phyloP scores from a whole-genome alignment of 2,329 filamentous ascomycete genomes.

The Diplodia intermedia region DNA sequence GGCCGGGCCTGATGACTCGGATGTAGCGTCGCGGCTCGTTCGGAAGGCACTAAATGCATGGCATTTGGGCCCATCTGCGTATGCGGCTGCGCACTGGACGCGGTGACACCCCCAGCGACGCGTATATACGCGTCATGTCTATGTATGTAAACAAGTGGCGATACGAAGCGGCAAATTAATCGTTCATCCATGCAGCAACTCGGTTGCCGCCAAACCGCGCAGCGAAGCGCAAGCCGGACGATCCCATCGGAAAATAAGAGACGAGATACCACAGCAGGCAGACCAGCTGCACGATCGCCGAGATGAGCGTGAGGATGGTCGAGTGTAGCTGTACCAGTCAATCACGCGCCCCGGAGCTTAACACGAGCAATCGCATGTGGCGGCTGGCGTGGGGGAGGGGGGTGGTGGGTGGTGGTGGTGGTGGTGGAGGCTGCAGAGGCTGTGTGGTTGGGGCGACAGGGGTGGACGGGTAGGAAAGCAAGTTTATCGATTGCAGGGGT shows the following conservation, averaged over 20 bases:
- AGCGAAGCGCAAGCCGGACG: conserved; percentile 83
- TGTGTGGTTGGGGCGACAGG: conserved; percentile 31
- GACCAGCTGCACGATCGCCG: conserved; percentile 81
- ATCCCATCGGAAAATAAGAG: conserved; percentile 98
- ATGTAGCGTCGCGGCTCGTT: conserved; percentile 22
- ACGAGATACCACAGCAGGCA: conserved; percentile 91
- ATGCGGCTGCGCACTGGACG: conserved; percentile 17
- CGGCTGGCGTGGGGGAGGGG: conserved; percentile 40
- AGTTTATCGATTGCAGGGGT: conserved; percentile 33
- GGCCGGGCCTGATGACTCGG: conserved; percentile 25
- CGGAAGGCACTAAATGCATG: conserved; percentile 31
- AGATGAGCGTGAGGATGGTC: conserved; percentile 83
- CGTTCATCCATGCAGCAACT: conserved; percentile 86
- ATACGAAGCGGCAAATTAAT: conserved; percentile 52
- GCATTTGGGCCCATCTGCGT: conserved; percentile 12
- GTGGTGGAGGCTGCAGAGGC: conserved; percentile 34
- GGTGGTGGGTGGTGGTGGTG: conserved; percentile 35
- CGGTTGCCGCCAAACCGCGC: conserved; percentile 84
- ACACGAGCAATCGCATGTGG: conserved; percentile 43
- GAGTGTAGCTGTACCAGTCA: conserved; percentile 71
- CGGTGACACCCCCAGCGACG: conserved; percentile 24
- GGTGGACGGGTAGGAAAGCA: conserved; percentile 30
- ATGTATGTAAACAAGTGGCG: conserved; percentile 24
- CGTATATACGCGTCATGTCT: conserved; percentile 29
- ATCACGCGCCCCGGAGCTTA: conserved; percentile 48